Evolutionary conservation across 1,284 basidiomycete species (phyloP).

Genomic region (Tilletia indica): DNA sequence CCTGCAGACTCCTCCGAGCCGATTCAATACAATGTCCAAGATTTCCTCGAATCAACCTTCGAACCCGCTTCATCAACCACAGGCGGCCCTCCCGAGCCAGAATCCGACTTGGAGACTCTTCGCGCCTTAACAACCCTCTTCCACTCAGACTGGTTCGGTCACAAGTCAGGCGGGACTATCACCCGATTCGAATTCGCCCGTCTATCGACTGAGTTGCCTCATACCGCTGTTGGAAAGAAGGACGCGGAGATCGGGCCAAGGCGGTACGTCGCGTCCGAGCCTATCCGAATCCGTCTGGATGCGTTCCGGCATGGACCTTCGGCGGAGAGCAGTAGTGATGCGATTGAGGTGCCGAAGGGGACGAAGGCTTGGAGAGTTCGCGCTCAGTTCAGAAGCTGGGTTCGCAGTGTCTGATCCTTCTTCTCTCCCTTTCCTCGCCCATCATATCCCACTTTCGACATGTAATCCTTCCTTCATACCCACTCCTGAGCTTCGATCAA

Average conservation of each 20-base stretch:
- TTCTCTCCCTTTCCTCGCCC: neutral
- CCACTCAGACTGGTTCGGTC: conserved; percentile 6
- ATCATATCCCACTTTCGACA: too few species aligned
- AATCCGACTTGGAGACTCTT: neutral
- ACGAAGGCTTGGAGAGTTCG: neutral
- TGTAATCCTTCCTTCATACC: too few species aligned
- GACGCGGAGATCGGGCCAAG: neutral
- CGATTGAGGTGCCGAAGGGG: neutral
- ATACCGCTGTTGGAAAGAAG: neutral
- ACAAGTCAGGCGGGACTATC: neutral
- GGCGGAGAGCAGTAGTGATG: neutral
- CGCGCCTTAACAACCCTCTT: neutral
- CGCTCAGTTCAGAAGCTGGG: neutral
- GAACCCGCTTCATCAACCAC: neutral
- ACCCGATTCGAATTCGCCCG: conserved; percentile 12
- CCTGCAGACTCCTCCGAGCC: neutral
- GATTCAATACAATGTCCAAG: conserved; percentile 2
- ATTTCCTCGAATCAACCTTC: neutral
- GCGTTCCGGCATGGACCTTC: neutral
- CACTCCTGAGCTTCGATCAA: too few species aligned
- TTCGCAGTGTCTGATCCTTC: neutral
- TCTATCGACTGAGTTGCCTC: neutral
- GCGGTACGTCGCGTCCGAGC: neutral
- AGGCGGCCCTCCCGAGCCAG: neutral
- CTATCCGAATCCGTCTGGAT: neutral